Conservation (phyloP, 257 asterid species). For the Fraxinus anomala region DNA sequence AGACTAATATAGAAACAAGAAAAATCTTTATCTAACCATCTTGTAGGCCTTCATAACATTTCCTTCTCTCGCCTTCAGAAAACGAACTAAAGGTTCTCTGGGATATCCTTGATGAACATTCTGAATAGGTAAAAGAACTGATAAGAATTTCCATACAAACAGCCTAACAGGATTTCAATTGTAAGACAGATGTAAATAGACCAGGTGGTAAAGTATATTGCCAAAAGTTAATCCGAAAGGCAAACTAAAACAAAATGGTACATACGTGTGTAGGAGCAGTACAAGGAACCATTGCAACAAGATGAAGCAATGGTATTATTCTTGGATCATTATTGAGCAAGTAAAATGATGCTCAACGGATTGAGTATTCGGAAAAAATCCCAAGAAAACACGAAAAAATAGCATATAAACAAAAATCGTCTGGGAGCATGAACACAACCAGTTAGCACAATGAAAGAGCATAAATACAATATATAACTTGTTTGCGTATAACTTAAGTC, state of each 20-base stretch:
- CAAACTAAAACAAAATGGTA: not conserved
- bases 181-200: not conserved
- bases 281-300: conserved; percentile 15
- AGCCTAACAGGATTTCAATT: conserved; percentile 1
- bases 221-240: not conserved
- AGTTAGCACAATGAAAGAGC: not conserved
- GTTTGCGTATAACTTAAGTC: conserved; percentile 8
- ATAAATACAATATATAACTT: not conserved
- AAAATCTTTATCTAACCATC: conserved; percentile 48
- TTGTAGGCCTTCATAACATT: conserved; percentile 61
- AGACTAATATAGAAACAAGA: not conserved
- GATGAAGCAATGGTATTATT: conserved; percentile 25
- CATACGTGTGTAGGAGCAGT: conserved; percentile 1
- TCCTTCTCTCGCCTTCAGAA: conserved; percentile 72
- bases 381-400: not conserved
- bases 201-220: not conserved
- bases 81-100: conserved; percentile 56
- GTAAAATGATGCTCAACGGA: not conserved
- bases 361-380: conserved; percentile 1
- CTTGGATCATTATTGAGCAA: not conserved
- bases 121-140: conserved; percentile 39
- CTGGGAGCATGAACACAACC: not conserved
- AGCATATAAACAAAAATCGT: not conserved
- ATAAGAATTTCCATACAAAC: conserved; percentile 10
- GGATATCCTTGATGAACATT: conserved; percentile 71